phyloP scores from a whole-genome alignment of 1,284 basidiomycete genomes.

The Puccinia triticina region DNA sequence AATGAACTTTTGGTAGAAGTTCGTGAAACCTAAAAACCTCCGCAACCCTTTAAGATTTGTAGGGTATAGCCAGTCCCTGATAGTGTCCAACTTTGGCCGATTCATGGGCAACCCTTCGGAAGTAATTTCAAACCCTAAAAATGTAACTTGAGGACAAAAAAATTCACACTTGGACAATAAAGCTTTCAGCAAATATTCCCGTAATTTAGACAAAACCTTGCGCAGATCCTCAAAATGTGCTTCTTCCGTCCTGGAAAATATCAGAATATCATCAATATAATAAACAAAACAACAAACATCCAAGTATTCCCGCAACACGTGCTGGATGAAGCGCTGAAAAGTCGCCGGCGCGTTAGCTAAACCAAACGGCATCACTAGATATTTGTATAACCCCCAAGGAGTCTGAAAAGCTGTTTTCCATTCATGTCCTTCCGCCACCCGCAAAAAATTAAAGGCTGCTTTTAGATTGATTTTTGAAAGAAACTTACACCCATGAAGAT shows the following conservation, averaged over 20 bases:
- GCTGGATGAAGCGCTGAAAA: slow-evolving; percentile 58
- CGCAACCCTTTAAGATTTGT: too few relatives aligned
- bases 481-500: slow-evolving; percentile 41
- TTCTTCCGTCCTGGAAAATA: too few relatives aligned
- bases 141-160: background rate
- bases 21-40: too few relatives aligned
- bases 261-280: too few relatives aligned
- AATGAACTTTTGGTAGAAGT: too few relatives aligned
- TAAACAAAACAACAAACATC: slow-evolving; percentile 58
- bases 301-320: slow-evolving; percentile 56
- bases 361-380: too few relatives aligned
- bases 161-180: slow-evolving; percentile 23
- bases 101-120: background rate
- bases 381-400: slow-evolving; percentile 48
- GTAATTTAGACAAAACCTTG: background rate
- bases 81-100: slow-evolving; percentile 3
- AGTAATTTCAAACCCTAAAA: slow-evolving; percentile 21
- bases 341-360: slow-evolving; percentile 61
- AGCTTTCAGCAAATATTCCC: too few relatives aligned
- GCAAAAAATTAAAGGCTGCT: too few relatives aligned
- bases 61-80: too few relatives aligned
- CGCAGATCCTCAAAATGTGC: slow-evolving; percentile 7
- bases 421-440: slow-evolving; percentile 52
- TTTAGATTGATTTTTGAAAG: slow-evolving; percentile 54
- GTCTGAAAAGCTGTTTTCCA: slow-evolving; percentile 54